These are phyloP conservation scores for Trichoderma reesei DNA, from an alignment of 495 filamentous ascomycete species.

Conservation along the genomic window DNA sequence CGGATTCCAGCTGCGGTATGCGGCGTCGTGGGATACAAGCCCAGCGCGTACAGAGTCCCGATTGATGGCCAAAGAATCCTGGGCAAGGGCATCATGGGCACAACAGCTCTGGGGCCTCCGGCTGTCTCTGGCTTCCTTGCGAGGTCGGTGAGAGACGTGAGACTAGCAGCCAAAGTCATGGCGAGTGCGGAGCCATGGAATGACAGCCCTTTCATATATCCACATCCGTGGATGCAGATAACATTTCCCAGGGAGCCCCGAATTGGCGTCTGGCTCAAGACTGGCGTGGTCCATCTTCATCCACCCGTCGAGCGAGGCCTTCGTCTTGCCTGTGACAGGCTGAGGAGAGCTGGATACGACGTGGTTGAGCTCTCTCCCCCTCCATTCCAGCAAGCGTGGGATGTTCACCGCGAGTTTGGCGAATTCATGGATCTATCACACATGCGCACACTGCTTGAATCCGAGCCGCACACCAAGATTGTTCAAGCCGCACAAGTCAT, in stretches of 20 bases:
- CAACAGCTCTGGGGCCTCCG: neutral
- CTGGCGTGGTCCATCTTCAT: neutral
- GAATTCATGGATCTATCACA: neutral
- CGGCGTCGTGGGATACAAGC: conserved; percentile 51
- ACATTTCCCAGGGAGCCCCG: neutral
- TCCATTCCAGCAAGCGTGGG: neutral
- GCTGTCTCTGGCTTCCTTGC: neutral
- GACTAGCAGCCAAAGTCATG: neutral
- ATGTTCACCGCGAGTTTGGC: neutral
- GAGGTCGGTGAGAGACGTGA: neutral
- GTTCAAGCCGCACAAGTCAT: neutral
- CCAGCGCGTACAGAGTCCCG: conserved; percentile 35
- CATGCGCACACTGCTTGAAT: neutral
- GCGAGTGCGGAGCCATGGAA: neutral
- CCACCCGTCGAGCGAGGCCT: neutral
- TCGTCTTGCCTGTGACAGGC: neutral
- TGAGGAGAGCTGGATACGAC: neutral
- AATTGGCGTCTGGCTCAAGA: conserved; percentile 1
- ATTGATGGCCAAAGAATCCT: neutral
- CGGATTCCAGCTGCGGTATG: conserved; percentile 50
- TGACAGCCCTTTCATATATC: neutral
- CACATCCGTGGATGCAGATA: neutral
- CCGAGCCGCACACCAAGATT: neutral
- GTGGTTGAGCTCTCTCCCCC: neutral
- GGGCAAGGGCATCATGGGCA: neutral